Percentiles rank a stretch among this genome's conserved stretches.
Evolutionary conservation across 257 asterid genomes (phyloP).

Genomic region (Rhazya stricta): DNA sequence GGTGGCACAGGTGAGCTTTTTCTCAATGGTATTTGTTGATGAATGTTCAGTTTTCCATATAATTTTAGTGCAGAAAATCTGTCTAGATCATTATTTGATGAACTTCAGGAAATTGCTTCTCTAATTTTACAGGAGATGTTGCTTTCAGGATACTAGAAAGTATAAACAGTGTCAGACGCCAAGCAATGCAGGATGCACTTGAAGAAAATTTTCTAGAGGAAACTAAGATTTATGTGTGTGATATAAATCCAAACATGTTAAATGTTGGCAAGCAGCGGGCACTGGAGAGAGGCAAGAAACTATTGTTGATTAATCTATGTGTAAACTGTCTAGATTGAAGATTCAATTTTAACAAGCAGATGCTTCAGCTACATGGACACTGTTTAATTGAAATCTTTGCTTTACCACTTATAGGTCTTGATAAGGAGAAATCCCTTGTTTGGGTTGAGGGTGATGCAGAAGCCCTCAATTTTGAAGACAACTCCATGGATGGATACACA

Average conservation of each 20-base stretch:
- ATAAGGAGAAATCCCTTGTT: constrained; percentile 52
- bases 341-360: not conserved
- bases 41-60: not conserved
- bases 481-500: constrained; percentile 90
- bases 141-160: constrained; percentile 81
- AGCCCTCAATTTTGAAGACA: constrained; percentile 62
- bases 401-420: constrained; percentile 41
- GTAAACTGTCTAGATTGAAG: not conserved
- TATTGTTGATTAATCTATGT: constrained; percentile 1
- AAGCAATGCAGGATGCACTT: constrained; percentile 54
- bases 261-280: constrained; percentile 80
- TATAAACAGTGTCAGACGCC: constrained; percentile 41
- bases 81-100: constrained; percentile 11
- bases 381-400: constrained; percentile 4
- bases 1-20: constrained; percentile 82
- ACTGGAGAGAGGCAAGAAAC: constrained; percentile 55
- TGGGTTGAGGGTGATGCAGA: constrained; percentile 99
- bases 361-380: not conserved
- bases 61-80: not conserved
- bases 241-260: constrained; percentile 88
- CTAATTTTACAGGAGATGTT: constrained; percentile 77
- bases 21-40: not conserved
- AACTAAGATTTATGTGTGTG: constrained; percentile 72
- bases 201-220: constrained; percentile 63
- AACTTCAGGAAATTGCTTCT: constrained; percentile 24